Evolutionary conservation across 202 grass and related monocot genomes (phyloP).

Genomic region (Setaria italica): DNA sequence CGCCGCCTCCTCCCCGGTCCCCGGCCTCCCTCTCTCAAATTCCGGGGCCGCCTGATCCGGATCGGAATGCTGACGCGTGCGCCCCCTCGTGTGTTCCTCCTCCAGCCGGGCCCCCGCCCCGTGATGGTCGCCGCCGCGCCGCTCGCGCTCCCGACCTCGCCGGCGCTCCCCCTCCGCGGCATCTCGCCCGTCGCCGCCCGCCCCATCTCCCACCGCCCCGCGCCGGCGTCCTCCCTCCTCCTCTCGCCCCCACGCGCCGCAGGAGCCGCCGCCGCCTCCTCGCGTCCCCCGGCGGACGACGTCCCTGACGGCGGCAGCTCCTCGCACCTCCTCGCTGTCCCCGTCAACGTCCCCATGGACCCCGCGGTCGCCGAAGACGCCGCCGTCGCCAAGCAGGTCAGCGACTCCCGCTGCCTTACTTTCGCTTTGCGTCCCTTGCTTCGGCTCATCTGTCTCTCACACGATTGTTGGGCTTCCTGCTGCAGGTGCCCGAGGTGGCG

Average conservation of each 20-base stretch:
- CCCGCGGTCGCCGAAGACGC: constrained; percentile 21
- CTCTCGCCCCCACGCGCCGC: constrained; percentile 42
- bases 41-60: background rate
- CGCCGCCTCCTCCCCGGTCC: background rate
- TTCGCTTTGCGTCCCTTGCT: background rate
- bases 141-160: constrained; percentile 19
- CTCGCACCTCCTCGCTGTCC: constrained; percentile 48
- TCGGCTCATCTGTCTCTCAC: background rate
- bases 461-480: background rate
- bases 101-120: constrained; percentile 23
- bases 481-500: constrained; percentile 34
- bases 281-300: background rate
- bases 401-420: background rate
- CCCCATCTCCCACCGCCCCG: constrained; percentile 52
- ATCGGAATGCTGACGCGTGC: constrained; percentile 8
- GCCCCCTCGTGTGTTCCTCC: background rate
- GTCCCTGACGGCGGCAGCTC: constrained; percentile 1
- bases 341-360: constrained; percentile 39
- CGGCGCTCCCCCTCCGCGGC: constrained; percentile 43
- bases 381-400: constrained; percentile 33
- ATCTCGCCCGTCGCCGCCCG: constrained; percentile 52
- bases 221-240: constrained; percentile 24
- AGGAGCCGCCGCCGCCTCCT: background rate
- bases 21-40: background rate
- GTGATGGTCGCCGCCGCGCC: constrained; percentile 41